Base-by-base conservation (phyloP, 2,329 filamentous ascomycete species). In the Chaetomium sp. region DNA sequence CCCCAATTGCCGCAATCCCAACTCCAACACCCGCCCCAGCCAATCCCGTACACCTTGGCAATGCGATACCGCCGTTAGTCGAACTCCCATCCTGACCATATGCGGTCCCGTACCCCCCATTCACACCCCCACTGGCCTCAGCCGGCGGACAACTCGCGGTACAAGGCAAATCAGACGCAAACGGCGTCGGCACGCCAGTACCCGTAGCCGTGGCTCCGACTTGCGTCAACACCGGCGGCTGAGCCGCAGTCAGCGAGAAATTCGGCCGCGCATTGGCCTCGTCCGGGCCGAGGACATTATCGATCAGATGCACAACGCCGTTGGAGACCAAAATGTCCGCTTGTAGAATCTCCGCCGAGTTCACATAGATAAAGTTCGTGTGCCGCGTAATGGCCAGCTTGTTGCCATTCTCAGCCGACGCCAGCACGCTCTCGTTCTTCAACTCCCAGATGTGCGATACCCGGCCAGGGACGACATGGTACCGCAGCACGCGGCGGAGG, bases 291-390 rank as follows among this genome's bases (percentile, higher is more conserved):
- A 80, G 68, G 9, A 79, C 75, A 57, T 74, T 75, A 64, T 85
- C 81, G 55, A 84, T 73, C 49, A 84, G 69, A 64, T 84, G 81
- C 14, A 82, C 68, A 49, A 84, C 77, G 37, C 81, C 81, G 62
- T 84, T 83, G 54, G 76, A 74, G 45, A 81, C 66, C 12, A 84
- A 69, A 34, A 81, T 74, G 61, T 84, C 78, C 1, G 76, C 70
- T 58, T 74, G 70, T 34, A 78, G 68, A 35, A 84, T 71, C 62
- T 76, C 72, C 3, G 80, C 79, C 19, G 76, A 73, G 70, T 81
- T 79, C 59, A 76, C 70, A 59, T 71, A 80, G 42, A 73, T 67
- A 7, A 66, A 67, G 40, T 73, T 65, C 12, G 75, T 67, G 6
- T 67, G 70, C 47, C 80, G 71, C 6, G 70, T 75, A n/a, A 81